Base-by-base conservation (phyloP, 2,329 filamentous ascomycete genomes). In the Scorias spongiosa region DNA sequence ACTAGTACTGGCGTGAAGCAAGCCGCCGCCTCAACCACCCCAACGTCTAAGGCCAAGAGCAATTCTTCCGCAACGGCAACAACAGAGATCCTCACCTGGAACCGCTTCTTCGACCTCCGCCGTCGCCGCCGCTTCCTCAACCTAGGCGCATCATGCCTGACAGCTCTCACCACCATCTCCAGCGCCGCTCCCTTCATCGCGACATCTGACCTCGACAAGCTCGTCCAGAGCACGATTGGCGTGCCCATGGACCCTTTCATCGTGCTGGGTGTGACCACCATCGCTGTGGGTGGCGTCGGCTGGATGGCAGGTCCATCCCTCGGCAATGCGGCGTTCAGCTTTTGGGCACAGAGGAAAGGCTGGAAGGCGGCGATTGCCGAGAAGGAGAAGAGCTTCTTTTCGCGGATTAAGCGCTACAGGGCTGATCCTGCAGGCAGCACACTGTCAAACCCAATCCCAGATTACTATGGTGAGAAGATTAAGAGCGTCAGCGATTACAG, bases 401-500 rank as follows among this genome's bases (percentile, higher is more conserved):
- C 80, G 48, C 76, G 89, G 52, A 84, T 98, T 66, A 91, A 88
- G 71, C 85, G 81, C 64, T 82, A 91, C 68, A 80, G 91, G 20
- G 89, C 93, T 48, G 89, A 98, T 62, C 89, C 91, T 2, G 83
- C 80, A 12, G 81, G 82, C 43, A 93, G 87, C 49, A 93, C 85
- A 36, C 80, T 91, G 54, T 77, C 84, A 42, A 96, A 96, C 67
- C 91, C 91, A 14, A 84, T 94, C 1, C 88, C 89, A 38, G 91
- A 98, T 62, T 98, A 94, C 66, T 98, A 98, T 58, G 91, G 91
- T 56, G 91, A 98, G 69, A 96, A 95, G 74, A 94, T 98, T 56
- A 84, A 84, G 42, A 94, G 87, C 56, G 86, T 96, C 17, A 74
- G 80, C 43, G 88, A 85, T 40, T 98, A 96, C 64, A 73, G 91